Percentiles rank a stretch among this genome's conserved stretches.
These are phyloP conservation scores for Trametes maxima DNA, from an alignment of 768 basidiomycete species.

Conservation along the genomic window DNA sequence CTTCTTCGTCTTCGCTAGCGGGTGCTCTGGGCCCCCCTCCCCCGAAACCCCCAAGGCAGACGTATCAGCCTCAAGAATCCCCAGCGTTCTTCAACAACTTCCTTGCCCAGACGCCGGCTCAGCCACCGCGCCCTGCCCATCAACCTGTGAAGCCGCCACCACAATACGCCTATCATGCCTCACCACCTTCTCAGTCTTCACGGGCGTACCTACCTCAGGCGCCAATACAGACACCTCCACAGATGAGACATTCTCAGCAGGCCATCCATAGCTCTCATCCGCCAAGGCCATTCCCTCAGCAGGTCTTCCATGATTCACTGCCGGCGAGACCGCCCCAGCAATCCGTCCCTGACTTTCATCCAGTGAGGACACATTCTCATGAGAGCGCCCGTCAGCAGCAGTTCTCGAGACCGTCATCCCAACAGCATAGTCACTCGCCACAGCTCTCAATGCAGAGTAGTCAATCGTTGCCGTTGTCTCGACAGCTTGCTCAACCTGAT, in stretches of 20 bases:
- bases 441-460: too few relatives aligned
- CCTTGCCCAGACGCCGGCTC: conserved; percentile 55
- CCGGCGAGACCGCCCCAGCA: conserved; percentile 8
- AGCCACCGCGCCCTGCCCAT: conserved; percentile 35
- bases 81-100: conserved; percentile 67
- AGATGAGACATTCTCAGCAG: background rate
- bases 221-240: background rate
- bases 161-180: conserved; percentile 6
- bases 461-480: background rate
- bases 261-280: background rate
- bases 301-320: background rate
- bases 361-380: background rate
- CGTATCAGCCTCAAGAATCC: conserved; percentile 60
- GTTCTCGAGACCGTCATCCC: background rate
- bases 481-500: background rate
- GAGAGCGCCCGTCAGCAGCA: background rate
- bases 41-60: conserved; percentile 32
- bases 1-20: conserved; percentile 76
- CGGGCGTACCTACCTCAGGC: background rate
- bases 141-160: background rate
- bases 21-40: conserved; percentile 61
- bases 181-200: background rate
- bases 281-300: background rate
- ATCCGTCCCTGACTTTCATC: background rate
- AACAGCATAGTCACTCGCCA: too few relatives aligned